phyloP scores from a whole-genome alignment of 2,329 filamentous ascomycete species.

The Penicillium sp. region DNA sequence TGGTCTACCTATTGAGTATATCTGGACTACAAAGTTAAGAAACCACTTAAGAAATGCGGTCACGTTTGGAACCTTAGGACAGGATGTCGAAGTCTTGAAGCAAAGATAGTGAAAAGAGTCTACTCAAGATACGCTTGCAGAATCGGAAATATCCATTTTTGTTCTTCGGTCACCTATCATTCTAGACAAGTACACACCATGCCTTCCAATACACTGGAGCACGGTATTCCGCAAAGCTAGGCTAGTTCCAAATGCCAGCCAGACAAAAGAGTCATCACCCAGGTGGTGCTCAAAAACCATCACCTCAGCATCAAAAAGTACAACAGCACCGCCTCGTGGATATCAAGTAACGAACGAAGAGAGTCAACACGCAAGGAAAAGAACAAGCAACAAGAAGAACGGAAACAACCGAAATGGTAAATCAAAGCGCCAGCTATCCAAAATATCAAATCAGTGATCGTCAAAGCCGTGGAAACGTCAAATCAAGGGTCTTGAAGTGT shows the following conservation, averaged over 20 bases:
- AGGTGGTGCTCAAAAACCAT: neutral
- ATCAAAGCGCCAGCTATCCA: slow-evolving; percentile 2
- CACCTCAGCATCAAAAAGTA: neutral
- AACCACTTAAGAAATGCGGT: no score
- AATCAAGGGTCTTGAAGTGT: slow-evolving; percentile 11
- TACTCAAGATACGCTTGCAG: neutral
- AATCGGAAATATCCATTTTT: neutral
- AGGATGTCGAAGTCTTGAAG: no score
- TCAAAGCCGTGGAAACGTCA: slow-evolving; percentile 12
- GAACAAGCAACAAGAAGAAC: slow-evolving; percentile 11
- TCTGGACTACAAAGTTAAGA: neutral
- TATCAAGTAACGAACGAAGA: slow-evolving; percentile 9
- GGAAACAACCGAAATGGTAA: neutral
- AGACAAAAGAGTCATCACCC: neutral
- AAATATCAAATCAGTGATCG: slow-evolving; percentile 7
- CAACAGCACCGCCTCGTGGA: slow-evolving; percentile 7
- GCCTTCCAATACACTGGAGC: neutral
- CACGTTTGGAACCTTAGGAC: no score
- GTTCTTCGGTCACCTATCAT: neutral
- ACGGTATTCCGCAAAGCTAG: neutral
- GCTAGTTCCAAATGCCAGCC: neutral
- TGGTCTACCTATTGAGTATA: neutral
- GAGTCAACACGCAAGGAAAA: neutral
- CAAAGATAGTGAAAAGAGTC: no score
- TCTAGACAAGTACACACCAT: neutral